Base-by-base conservation (phyloP, 306 rosid genomes). In the Dryas alaskensis region DNA sequence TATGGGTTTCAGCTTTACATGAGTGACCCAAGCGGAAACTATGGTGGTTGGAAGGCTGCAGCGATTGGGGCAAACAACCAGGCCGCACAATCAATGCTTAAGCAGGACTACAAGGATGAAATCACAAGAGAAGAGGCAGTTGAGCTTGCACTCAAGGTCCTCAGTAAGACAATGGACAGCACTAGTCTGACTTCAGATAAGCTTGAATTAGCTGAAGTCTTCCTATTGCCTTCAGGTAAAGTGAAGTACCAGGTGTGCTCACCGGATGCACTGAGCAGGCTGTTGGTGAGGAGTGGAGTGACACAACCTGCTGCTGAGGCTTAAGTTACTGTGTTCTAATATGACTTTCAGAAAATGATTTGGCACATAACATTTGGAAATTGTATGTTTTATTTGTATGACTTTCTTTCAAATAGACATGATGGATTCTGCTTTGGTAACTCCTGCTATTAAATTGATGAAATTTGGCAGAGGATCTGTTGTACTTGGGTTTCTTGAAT, bases 41-140 rank as follows among this genome's bases (percentile, higher is more conserved):
- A 81, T 63, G 85, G 85, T 42, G 85, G 85, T 31, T 81, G 85
- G 85, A 81, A 81, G 79, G 85, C 85, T 73, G 85, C 82, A 19
- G 85, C 81, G 8, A 81, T 81, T 53, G 85, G 85, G 14, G 85
- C 85, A 44, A 81, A 81, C 73, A 81, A 81, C 73, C 85, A 81
- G 73, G 82, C 85, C 16, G 85, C 85, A 40, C 85, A 81, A 65
- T 81, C 85, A 2, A 81, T 81, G 85, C 81, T 81, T 17, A 81
- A 81, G 75, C 85, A 81, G 73, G 85, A 81, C 69, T 81, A 81
- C 79, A 81, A 81, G 76, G 85, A 81, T 69, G 82, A 81, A 19
- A 73, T 81, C 50, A 81, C 82, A 4, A 77, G 85, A n/a, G 85
- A 81, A 69, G 85, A 77, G 85, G 82, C 82, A 3, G 74, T 81